Evolutionary conservation across 2,329 filamentous ascomycete species (phyloP), one percentile per base, ranked within the genome.

Genomic region (Diaporthe destruens): DNA sequence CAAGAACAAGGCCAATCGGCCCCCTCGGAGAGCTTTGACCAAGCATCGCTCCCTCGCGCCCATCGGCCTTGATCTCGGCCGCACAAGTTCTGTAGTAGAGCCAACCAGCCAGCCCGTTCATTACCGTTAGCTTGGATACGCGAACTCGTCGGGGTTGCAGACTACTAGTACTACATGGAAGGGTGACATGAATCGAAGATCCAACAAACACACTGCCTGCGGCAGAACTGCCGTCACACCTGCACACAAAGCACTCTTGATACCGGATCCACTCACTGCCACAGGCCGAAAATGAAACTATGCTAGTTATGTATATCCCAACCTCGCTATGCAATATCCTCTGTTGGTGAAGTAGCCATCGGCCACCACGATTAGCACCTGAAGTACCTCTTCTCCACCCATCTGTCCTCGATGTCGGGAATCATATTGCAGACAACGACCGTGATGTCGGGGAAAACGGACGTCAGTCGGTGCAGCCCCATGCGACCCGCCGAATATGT

Each of bases 331-430:
- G 69, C 68, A 73, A 23, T 23, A 68, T 63, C 54, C 53, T 42
- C 14, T 42, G 25, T 56, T 11, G 14, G 39, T 68, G 32, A 16
- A 49, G 29, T 16, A 23, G 23, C 12, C 49, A 47, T n/a, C 51
- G 20, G 18, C 20, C 8, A 20, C n/a, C 36, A 36, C 47, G n/a
- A 7, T 84, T 76, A 98, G 82, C 95, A 97, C n/a, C 95, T 91
- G 80, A 98, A 92, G 82, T 98, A 98, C 78, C 91, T 91, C 80
- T 90, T 91, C 85, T 98, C 96, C 59, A 98, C 90, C 95, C 95
- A 98, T 75, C 95, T 89, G 76, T 93, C 90, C 82, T 98, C 94
- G 74, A 92, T 90, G 77, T 97, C 94, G 71, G 92, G 89, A 36
- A 95, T 91, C 78, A 98, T 88, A 74, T 92, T 92, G 76, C 94